phyloP scores from a whole-genome alignment of 768 basidiomycete genomes.

The Lactarius deliciosus region DNA sequence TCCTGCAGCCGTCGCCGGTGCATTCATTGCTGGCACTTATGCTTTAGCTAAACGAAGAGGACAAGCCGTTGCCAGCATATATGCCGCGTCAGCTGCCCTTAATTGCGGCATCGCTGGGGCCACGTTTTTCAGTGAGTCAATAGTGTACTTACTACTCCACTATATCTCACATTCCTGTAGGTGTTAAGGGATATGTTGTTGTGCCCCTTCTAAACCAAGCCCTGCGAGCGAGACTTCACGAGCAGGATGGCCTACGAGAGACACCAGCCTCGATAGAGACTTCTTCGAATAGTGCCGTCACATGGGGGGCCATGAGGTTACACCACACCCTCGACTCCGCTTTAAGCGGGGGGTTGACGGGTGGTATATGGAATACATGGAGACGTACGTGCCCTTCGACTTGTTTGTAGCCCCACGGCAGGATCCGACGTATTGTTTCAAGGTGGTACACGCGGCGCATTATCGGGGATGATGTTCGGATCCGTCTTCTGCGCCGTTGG shows the following conservation, averaged over 20 bases:
- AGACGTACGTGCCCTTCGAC: slow-evolving; percentile 49
- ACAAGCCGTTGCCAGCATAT: slow-evolving; percentile 42
- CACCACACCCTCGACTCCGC: slow-evolving; percentile 67
- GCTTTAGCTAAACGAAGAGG: slow-evolving; percentile 50
- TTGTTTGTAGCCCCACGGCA: neutral
- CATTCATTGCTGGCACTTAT: slow-evolving; percentile 44
- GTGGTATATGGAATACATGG: slow-evolving; percentile 56
- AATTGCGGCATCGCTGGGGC: slow-evolving; percentile 72
- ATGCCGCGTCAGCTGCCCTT: slow-evolving; percentile 57
- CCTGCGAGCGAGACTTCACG: slow-evolving; percentile 50
- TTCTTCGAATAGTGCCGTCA: slow-evolving; percentile 31
- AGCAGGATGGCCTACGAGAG: slow-evolving; percentile 39
- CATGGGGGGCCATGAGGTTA: slow-evolving; percentile 55
- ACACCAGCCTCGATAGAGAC: slow-evolving; percentile 31
- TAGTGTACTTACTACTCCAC: neutral
- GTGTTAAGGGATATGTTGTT: slow-evolving; percentile 72
- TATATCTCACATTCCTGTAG: slow-evolving; percentile 40
- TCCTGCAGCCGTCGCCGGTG: slow-evolving; percentile 56
- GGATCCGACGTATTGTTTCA: slow-evolving; percentile 17
- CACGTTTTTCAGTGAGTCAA: slow-evolving; percentile 72
- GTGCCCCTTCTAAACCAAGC: slow-evolving; percentile 56
- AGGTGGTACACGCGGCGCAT: slow-evolving; percentile 63
- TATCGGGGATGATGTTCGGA: slow-evolving; percentile 61
- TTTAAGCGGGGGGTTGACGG: slow-evolving; percentile 69
- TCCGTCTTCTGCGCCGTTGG: slow-evolving; percentile 56